Conservation (phyloP, 1,139 yeast species). For the Sugiyamaella xylanicola region DNA sequence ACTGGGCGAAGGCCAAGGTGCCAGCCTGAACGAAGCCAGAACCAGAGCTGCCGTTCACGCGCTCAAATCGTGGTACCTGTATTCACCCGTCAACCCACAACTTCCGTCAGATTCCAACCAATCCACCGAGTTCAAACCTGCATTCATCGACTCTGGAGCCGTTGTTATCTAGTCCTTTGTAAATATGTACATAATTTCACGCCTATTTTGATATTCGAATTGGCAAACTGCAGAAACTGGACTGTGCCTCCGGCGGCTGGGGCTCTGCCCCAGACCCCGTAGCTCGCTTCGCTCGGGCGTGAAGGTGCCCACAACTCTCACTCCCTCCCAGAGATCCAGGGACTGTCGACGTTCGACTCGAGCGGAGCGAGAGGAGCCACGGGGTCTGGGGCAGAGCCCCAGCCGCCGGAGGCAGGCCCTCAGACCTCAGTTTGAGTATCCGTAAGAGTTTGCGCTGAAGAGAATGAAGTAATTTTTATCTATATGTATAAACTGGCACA, state of each 20-base stretch:
- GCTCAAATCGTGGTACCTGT: slow-evolving; percentile 87
- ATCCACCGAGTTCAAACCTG: slow-evolving; percentile 26
- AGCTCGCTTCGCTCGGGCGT: neutral
- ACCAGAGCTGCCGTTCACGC: slow-evolving; percentile 91
- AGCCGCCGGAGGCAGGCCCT: neutral
- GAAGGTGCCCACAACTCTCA: too few relatives aligned
- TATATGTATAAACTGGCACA: slow-evolving; percentile 91
- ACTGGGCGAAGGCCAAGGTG: slow-evolving; percentile 93
- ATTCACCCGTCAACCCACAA: slow-evolving; percentile 67
- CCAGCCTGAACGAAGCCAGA: slow-evolving; percentile 89
- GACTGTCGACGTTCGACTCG: neutral
- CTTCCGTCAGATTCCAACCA: slow-evolving; percentile 58
- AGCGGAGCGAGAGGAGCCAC: neutral
- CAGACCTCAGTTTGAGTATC: too few relatives aligned
- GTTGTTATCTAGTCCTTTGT: slow-evolving; percentile 35
- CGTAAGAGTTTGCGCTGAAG: too few relatives aligned
- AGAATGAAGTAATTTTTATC: too few relatives aligned
- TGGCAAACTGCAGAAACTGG: too few relatives aligned
- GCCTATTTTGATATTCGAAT: too few relatives aligned
- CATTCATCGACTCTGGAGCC: slow-evolving; percentile 39
- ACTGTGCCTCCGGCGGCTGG: too few relatives aligned
- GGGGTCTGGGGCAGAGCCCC: neutral
- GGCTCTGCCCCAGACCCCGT: slow-evolving; percentile 3
- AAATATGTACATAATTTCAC: slow-evolving; percentile 17
- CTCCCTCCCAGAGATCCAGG: neutral